Base-by-base conservation (phyloP, 257 asterid genomes). In the Salvia rosmarinus region DNA sequence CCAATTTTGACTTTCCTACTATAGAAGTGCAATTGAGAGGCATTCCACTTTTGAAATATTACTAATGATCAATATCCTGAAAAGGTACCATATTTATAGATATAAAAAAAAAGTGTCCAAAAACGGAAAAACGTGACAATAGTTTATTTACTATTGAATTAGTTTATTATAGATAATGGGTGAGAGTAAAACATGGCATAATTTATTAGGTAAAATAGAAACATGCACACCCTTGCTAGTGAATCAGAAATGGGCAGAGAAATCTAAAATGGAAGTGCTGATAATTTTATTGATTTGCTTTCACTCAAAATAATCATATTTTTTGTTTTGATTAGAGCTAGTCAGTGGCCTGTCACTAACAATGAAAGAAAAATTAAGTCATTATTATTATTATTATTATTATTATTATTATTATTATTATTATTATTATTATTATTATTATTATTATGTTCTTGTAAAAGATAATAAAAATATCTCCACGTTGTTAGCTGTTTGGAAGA, bases 1-100 rank as follows among this genome's bases (percentile, higher is more conserved):
- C 37, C 40, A 56, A 9, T 23, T 56, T 56, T 56, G 62, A 56
- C 62, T 56, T 56, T 46, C 52, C 20, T 46, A 46, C 7, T 34
- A 34, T 34, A 34, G 39, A 34, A 34, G 0, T 8, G 6, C 39
- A 34, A 14, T 46, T 14, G 9, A 46, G 51, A 2, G 52, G 0
- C 51, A 1, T 46, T 46, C 52, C 62, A 21, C 20, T 23, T 56
- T 28, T 10, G n/a, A 55, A 55, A 11, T 12, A 46, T 4, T 46
- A 51, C 3, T 46, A 46, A 46, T 13, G 52, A n/a, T 13, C 14
- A 16, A 46, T 4, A 2, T 46, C 52, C 1, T 4, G 2, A 46
- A 54, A 21, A 11, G 2, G 34, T 9, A 14, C 61, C 5, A 9
- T n/a, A n/a, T n/a, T n/a, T n/a, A n/a, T n/a, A n/a, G n/a, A n/a